These are phyloP conservation scores for Lichtheimia ramosa DNA, from an alignment of 371 early-diverging fungal genomes.

Conservation along the genomic window DNA sequence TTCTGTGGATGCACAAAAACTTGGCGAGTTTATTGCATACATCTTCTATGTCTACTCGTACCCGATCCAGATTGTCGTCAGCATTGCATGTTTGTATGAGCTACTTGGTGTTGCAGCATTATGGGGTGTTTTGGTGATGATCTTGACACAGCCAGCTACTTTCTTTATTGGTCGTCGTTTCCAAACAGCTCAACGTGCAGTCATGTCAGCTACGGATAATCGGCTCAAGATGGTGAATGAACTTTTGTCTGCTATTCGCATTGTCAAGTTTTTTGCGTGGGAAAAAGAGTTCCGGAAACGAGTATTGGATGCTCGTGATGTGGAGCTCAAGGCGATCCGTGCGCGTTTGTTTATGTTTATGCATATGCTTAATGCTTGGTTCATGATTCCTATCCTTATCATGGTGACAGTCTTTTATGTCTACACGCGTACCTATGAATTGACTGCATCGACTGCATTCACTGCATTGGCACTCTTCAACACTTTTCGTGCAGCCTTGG, in stretches of 20 bases:
- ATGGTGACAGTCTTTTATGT: constrained; percentile 52
- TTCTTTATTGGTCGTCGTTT: constrained; percentile 51
- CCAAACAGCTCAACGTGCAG: constrained; percentile 44
- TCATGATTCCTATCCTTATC: constrained; percentile 52
- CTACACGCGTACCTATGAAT: constrained; percentile 50
- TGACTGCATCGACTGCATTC: constrained; percentile 66
- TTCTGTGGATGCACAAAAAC: constrained; percentile 59
- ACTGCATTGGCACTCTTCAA: constrained; percentile 63
- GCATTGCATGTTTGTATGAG: constrained; percentile 62
- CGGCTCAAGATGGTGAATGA: constrained; percentile 68
- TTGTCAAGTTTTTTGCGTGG: constrained; percentile 85
- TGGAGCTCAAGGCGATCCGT: constrained; percentile 50
- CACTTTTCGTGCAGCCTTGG: constrained; percentile 64
- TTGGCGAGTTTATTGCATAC: constrained; percentile 51
- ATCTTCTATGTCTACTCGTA: constrained; percentile 59
- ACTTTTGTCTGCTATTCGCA: constrained; percentile 71
- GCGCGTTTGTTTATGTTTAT: constrained; percentile 42
- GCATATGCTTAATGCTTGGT: constrained; percentile 48
- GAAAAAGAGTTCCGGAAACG: constrained; percentile 65
- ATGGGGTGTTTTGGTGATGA: constrained; percentile 61
- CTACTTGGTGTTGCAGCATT: constrained; percentile 66
- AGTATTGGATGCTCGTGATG: constrained; percentile 49
- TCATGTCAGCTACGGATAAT: constrained; percentile 63
- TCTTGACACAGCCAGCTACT: constrained; percentile 60
- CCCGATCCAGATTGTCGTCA: constrained; percentile 58